Evolutionary conservation across 2,329 filamentous ascomycete genomes (phyloP).

Genomic region (Nigrospora oryzae): DNA sequence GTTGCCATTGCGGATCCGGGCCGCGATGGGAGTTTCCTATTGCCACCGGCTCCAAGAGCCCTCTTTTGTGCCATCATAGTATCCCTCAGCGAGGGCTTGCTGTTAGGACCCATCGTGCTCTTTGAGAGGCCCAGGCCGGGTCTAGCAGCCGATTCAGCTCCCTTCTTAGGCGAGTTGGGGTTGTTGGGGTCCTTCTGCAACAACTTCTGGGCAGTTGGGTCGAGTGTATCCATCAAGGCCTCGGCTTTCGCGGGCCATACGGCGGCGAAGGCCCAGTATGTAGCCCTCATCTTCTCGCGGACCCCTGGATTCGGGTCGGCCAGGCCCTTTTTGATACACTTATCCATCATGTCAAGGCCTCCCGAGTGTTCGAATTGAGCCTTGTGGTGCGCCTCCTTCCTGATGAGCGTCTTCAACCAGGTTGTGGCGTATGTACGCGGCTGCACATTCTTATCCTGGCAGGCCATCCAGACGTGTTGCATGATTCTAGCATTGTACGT

Average conservation of each 20-base stretch:
- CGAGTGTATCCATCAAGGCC: conserved; percentile 69
- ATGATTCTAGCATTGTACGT: conserved; percentile 75
- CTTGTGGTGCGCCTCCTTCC: conserved; percentile 71
- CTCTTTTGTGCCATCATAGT: conserved; percentile 78
- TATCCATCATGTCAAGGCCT: conserved; percentile 75
- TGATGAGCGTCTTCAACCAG: conserved; percentile 79
- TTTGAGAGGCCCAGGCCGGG: conserved; percentile 54
- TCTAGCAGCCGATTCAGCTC: conserved; percentile 37
- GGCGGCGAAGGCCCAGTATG: conserved; percentile 76
- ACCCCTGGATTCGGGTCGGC: conserved; percentile 84
- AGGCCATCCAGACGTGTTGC: conserved; percentile 76
- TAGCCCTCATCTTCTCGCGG: conserved; percentile 73
- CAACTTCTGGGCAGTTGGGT: conserved; percentile 68
- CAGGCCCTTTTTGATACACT: conserved; percentile 84
- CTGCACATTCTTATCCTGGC: conserved; percentile 89
- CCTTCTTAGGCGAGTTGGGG: conserved; percentile 57
- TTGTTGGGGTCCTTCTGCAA: conserved; percentile 81
- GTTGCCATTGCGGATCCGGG: conserved; percentile 58
- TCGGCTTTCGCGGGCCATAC: conserved; percentile 75
- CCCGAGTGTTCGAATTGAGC: conserved; percentile 76
- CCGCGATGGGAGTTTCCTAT: conserved; percentile 43
- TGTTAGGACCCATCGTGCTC: conserved; percentile 43
- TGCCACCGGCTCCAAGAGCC: conserved; percentile 32
- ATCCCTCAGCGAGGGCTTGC: conserved; percentile 67
- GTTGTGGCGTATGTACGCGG: conserved; percentile 69